phyloP scores from a whole-genome alignment of 2,329 filamentous ascomycete species.

The Sphaerulina vaccinii region DNA sequence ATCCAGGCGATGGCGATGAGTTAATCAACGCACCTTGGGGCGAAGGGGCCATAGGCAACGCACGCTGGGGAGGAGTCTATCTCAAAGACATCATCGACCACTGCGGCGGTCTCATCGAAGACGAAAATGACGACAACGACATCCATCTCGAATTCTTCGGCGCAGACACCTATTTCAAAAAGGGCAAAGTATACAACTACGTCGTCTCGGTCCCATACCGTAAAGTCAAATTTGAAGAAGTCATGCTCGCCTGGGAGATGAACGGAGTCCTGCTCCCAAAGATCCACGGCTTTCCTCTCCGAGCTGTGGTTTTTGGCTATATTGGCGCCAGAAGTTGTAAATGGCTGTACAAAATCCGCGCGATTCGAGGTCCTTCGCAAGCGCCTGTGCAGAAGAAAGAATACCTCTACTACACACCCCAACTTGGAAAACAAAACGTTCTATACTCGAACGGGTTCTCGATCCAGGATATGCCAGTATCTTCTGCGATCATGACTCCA shows the following conservation, averaged over 20 bases:
- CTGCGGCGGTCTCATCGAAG: slow-evolving; percentile 61
- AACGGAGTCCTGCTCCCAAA: slow-evolving; percentile 62
- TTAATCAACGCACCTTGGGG: slow-evolving; percentile 47
- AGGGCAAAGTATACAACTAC: slow-evolving; percentile 64
- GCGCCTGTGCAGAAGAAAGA: slow-evolving; percentile 65
- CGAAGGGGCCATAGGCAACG: slow-evolving; percentile 62
- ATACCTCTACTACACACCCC: slow-evolving; percentile 68
- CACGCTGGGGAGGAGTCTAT: slow-evolving; percentile 58
- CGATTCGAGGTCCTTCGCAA: slow-evolving; percentile 54
- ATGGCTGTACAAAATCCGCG: slow-evolving; percentile 65
- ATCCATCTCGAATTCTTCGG: slow-evolving; percentile 66
- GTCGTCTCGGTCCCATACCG: slow-evolving; percentile 63
- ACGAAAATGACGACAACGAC: slow-evolving; percentile 45
- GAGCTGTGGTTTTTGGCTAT: slow-evolving; percentile 52
- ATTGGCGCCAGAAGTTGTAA: slow-evolving; percentile 68
- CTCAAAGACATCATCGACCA: slow-evolving; percentile 59
- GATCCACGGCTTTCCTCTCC: slow-evolving; percentile 63
- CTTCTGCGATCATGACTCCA: slow-evolving; percentile 65
- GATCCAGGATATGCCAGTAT: slow-evolving; percentile 72
- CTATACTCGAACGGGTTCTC: slow-evolving; percentile 55
- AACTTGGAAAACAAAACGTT: slow-evolving; percentile 66
- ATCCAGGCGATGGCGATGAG: slow-evolving; percentile 62
- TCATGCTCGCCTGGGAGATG: slow-evolving; percentile 60
- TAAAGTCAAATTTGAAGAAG: slow-evolving; percentile 68
- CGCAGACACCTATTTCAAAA: slow-evolving; percentile 72